Evolutionary conservation across 2,329 filamentous ascomycete genomes (phyloP).

Genomic region (Ceratocystis alfenasii): DNA sequence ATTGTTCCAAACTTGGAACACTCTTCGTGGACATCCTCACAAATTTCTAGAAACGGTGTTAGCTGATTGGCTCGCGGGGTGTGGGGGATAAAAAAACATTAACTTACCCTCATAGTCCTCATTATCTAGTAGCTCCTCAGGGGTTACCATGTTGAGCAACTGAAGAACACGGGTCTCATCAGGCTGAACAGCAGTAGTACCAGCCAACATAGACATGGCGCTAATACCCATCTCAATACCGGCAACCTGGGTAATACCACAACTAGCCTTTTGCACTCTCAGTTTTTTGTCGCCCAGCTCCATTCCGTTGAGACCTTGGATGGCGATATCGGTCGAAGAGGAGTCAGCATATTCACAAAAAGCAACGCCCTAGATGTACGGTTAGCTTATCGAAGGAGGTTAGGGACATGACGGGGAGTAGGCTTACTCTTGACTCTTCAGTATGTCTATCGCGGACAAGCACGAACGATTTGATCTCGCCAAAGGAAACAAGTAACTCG

Average conservation of each 20-base stretch:
- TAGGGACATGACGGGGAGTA: not conserved
- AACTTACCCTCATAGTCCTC: slow-evolving; percentile 84
- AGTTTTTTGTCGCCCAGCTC: slow-evolving; percentile 78
- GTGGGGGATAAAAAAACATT: not conserved
- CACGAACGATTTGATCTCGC: slow-evolving; percentile 82
- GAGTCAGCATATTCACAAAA: slow-evolving; percentile 91
- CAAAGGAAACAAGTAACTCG: slow-evolving; percentile 81
- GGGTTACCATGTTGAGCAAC: slow-evolving; percentile 95
- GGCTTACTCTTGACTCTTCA: slow-evolving; percentile 71
- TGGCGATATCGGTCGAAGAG: slow-evolving; percentile 62
- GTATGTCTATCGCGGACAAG: slow-evolving; percentile 77
- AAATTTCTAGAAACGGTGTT: slow-evolving; percentile 60
- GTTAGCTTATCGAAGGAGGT: slow-evolving; percentile 27
- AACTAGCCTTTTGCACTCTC: slow-evolving; percentile 77
- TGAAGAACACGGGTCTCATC: slow-evolving; percentile 79
- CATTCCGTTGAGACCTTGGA: slow-evolving; percentile 87
- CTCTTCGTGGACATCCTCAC: slow-evolving; percentile 86
- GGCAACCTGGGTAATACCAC: slow-evolving; percentile 83
- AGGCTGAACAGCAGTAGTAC: slow-evolving; percentile 66
- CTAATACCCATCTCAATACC: slow-evolving; percentile 93
- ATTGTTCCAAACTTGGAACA: slow-evolving; percentile 83
- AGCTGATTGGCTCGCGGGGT: slow-evolving; percentile 26
- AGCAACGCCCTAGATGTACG: slow-evolving; percentile 61
- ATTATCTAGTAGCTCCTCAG: slow-evolving; percentile 83
- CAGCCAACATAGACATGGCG: slow-evolving; percentile 94